phyloP scores from a whole-genome alignment of 2,329 filamentous ascomycete genomes.

The Beauveria bassiana region DNA sequence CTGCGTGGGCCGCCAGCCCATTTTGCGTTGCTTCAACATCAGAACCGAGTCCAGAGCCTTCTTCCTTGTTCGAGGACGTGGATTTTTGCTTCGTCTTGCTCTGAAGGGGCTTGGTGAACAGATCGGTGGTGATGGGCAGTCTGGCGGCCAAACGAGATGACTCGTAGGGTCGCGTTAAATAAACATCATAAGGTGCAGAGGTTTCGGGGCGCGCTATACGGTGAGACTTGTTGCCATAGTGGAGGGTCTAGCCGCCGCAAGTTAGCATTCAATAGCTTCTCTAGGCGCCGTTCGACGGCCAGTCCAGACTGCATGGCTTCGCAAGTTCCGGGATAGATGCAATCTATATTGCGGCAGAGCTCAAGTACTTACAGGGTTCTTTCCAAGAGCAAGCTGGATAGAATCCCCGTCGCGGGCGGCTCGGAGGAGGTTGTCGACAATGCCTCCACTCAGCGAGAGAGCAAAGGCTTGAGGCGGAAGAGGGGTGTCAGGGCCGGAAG shows the following conservation, averaged over 20 bases:
- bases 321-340: too few relatives aligned
- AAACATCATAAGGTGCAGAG: conserved; percentile 47
- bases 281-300: not conserved
- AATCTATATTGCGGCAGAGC: not conserved
- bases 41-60: conserved; percentile 36
- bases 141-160: conserved; percentile 38
- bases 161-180: conserved; percentile 44
- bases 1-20: conserved; percentile 28
- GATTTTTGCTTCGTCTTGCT: conserved; percentile 24
- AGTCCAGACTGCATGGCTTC: not conserved
- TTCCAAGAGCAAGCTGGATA: conserved; percentile 50
- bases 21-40: conserved; percentile 43
- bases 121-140: conserved; percentile 42
- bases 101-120: conserved; percentile 36
- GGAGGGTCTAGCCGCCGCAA: conserved; percentile 37
- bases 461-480: conserved; percentile 50
- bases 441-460: conserved; percentile 47
- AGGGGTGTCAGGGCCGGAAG: conserved; percentile 33
- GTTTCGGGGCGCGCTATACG: conserved; percentile 36
- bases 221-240: conserved; percentile 45
- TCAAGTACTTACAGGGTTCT: conserved; percentile 47
- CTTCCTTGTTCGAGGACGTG: conserved; percentile 24
- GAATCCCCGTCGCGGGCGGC: conserved; percentile 49
- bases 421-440: conserved; percentile 56
- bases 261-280: conserved; percentile 2